Conservation (phyloP, 371 early-diverging fungal genomes). For the Batrachochytrium dendrobatidis region DNA sequence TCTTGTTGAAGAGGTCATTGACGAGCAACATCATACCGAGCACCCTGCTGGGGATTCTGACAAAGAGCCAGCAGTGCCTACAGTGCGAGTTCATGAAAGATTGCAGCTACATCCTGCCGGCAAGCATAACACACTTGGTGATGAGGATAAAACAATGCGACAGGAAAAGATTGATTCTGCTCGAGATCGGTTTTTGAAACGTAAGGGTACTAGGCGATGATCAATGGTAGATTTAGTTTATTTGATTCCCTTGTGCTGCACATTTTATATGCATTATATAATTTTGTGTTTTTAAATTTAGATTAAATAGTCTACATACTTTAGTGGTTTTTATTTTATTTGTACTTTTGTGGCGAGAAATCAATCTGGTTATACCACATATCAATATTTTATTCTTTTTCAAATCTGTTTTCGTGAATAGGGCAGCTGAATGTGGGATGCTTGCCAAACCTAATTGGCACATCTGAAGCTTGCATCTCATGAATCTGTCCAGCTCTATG, state of each 20-base stretch:
- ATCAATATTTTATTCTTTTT: too few species aligned
- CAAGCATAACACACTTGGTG: background rate
- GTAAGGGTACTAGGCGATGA: too few species aligned
- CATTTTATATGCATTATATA: too few species aligned
- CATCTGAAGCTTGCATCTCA: slow-evolving; percentile 17
- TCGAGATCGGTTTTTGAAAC: slow-evolving; percentile 12
- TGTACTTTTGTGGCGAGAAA: too few species aligned
- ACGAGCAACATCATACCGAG: slow-evolving; percentile 12
- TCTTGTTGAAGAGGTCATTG: slow-evolving; percentile 18
- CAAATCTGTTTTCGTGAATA: slow-evolving; percentile 33
- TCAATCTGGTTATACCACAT: too few species aligned
- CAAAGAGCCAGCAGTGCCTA: background rate
- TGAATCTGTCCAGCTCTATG: slow-evolving; percentile 10
- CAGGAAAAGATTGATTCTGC: slow-evolving; percentile 9
- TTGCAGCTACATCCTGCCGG: background rate
- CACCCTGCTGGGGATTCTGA: slow-evolving; percentile 1
- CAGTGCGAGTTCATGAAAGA: background rate
- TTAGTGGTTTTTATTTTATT: too few species aligned
- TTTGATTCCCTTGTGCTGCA: background rate
- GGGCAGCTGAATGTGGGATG: slow-evolving; percentile 36
- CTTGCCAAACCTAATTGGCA: slow-evolving; percentile 27
- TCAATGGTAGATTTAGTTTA: background rate
- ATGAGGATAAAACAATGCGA: slow-evolving; percentile 7
- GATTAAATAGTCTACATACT: too few species aligned
- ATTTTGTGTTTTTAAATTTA: too few species aligned